A percentile compares a stretch with the other conserved stretches of the same genome.
Conservation (phyloP, 306 rosid genomes). For the Medicago truncatula region DNA sequence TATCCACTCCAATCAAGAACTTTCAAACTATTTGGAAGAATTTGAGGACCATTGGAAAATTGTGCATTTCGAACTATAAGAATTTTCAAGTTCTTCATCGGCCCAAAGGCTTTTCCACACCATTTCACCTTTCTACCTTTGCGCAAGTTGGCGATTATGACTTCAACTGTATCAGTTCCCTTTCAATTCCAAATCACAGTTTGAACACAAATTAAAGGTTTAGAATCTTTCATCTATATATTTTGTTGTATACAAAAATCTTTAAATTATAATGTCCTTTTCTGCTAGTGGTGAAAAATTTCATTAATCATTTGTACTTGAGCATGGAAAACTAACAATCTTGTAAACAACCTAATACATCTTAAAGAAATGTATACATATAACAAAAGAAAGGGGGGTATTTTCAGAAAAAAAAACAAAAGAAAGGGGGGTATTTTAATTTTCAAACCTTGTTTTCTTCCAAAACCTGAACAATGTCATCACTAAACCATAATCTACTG, state of each 20-base stretch:
- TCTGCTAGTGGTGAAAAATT: neutral
- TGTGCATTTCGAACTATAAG: neutral
- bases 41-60: slow-evolving; percentile 7
- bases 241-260: neutral
- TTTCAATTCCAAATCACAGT: neutral
- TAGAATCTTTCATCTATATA: neutral
- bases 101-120: slow-evolving; percentile 23
- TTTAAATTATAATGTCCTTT: neutral
- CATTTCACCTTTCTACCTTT: neutral
- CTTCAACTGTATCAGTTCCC: slow-evolving; percentile 21
- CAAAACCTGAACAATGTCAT: no score
- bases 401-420: no score
- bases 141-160: neutral
- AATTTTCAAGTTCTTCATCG: slow-evolving; percentile 25
- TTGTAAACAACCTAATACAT: neutral
- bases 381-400: no score
- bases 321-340: neutral
- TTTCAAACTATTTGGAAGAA: slow-evolving; percentile 27
- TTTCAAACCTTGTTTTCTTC: no score
- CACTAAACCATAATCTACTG: no score
- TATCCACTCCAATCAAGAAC: slow-evolving; percentile 32
- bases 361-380: neutral
- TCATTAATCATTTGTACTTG: neutral
- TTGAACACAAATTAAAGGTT: neutral
- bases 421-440: no score